phyloP scores from a whole-genome alignment of 1,284 basidiomycete genomes.

The Ustilago trichophora region DNA sequence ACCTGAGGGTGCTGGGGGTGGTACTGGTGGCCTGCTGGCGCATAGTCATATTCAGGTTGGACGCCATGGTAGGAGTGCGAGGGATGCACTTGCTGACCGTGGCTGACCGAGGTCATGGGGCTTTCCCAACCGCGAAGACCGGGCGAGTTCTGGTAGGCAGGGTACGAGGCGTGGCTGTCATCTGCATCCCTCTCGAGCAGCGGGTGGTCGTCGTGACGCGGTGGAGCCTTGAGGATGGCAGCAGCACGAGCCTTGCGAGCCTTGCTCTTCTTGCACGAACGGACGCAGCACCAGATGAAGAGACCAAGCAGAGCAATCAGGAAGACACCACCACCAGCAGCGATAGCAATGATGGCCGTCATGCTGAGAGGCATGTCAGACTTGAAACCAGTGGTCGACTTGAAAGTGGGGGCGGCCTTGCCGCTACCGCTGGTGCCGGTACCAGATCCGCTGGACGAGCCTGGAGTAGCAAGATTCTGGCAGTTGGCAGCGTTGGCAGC shows the following conservation, averaged over 20 bases:
- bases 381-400: slow-evolving; percentile 46
- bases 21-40: slow-evolving; percentile 1
- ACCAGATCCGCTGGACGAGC: background rate
- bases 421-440: slow-evolving; percentile 7
- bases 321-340: slow-evolving; percentile 36
- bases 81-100: slow-evolving; percentile 20
- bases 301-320: slow-evolving; percentile 30
- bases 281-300: slow-evolving; percentile 44
- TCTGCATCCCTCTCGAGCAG: slow-evolving; percentile 23
- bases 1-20: slow-evolving; percentile 2
- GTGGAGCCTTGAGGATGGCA: slow-evolving; percentile 25
- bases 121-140: slow-evolving; percentile 25
- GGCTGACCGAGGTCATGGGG: slow-evolving; percentile 37
- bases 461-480: slow-evolving; percentile 11
- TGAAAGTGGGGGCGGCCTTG: slow-evolving; percentile 50
- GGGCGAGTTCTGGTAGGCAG: slow-evolving; percentile 30
- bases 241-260: slow-evolving; percentile 23
- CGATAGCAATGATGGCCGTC: slow-evolving; percentile 41
- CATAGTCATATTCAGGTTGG: slow-evolving; percentile 20
- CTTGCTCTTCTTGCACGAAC: slow-evolving; percentile 34
- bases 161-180: slow-evolving; percentile 18
- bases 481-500: slow-evolving; percentile 25
- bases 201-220: slow-evolving; percentile 30
- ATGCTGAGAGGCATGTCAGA: slow-evolving; percentile 20
- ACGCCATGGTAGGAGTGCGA: slow-evolving; percentile 12